Conservation (phyloP, 1,139 yeast genomes). For the Nakaseomyces bracarensis region DNA sequence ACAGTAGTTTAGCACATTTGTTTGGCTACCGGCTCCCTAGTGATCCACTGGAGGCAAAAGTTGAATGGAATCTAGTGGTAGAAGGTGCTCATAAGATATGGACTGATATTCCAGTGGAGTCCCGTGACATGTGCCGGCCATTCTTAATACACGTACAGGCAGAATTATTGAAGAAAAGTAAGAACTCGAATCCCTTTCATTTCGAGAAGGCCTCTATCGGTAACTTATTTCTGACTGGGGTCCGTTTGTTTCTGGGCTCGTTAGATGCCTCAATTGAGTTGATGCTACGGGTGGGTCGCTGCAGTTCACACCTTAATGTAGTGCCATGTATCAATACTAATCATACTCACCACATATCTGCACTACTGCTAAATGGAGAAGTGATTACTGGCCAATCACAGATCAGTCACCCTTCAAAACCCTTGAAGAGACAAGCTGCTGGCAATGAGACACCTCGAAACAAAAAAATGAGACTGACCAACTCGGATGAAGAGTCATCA, state of each 20-base stretch:
- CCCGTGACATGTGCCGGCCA: slow-evolving; percentile 67
- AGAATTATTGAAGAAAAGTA: slow-evolving; percentile 63
- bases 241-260: slow-evolving; percentile 73
- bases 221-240: slow-evolving; percentile 74
- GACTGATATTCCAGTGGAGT: slow-evolving; percentile 51
- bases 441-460: slow-evolving; percentile 2
- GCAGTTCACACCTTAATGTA: slow-evolving; percentile 48
- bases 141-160: slow-evolving; percentile 73
- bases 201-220: slow-evolving; percentile 80
- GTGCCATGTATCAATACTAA: slow-evolving; percentile 79
- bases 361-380: slow-evolving; percentile 58
- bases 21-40: slow-evolving; percentile 56
- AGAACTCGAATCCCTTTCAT: slow-evolving; percentile 49
- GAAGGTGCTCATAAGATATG: slow-evolving; percentile 73
- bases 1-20: slow-evolving; percentile 37
- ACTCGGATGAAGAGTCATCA: background rate
- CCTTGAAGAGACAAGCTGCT: background rate
- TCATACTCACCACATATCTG: slow-evolving; percentile 81
- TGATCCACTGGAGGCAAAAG: slow-evolving; percentile 46
- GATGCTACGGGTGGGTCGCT: slow-evolving; percentile 56
- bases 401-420: slow-evolving; percentile 67
- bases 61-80: slow-evolving; percentile 69
- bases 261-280: slow-evolving; percentile 78
- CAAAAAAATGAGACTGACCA: slow-evolving; percentile 9
- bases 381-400: slow-evolving; percentile 90